Conservation (phyloP, 805 yeast species). For the Pichia exigua region DNA sequence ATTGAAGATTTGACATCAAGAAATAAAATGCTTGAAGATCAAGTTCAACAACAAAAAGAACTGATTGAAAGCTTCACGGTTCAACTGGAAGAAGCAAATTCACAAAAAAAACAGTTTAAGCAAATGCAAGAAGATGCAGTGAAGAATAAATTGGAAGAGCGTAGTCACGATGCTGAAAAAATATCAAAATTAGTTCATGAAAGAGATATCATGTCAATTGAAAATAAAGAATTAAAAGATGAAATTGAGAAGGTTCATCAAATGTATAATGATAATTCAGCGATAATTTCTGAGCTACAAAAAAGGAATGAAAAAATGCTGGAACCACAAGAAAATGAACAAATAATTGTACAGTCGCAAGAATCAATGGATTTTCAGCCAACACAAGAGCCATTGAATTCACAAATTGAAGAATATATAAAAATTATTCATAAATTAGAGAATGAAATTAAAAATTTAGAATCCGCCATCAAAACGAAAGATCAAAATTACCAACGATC, state of each 20-base stretch:
- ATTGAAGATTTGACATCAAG: conserved; percentile 18
- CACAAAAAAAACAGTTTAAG: conserved; percentile 2
- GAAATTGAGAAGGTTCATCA: conserved; percentile 5
- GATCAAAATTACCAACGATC: conserved; percentile 13
- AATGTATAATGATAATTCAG: conserved; percentile 1
- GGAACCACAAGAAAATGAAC: neutral
- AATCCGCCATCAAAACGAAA: conserved; percentile 12
- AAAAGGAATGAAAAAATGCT: too few relatives aligned
- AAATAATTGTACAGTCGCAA: neutral
- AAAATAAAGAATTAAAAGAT: conserved; percentile 2
- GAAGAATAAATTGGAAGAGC: neutral
- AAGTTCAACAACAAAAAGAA: conserved; percentile 21
- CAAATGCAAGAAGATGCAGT: conserved; percentile 6
- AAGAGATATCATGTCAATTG: neutral
- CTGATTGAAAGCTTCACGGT: conserved; percentile 18
- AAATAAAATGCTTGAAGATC: conserved; percentile 21
- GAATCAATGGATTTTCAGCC: neutral
- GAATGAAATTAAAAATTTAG: conserved; percentile 13
- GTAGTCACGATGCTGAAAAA: neutral
- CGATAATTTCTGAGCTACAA: neutral
- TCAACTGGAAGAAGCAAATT: conserved; percentile 14
- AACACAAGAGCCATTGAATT: neutral
- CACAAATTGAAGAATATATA: conserved; percentile 3
- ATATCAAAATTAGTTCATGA: conserved; percentile 3
- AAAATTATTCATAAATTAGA: conserved; percentile 1